Percentiles rank a stretch among this genome's conserved stretches.
These are phyloP conservation scores for Aaosphaeria arxii DNA, from an alignment of 2,329 filamentous ascomycete species.

Conservation along the genomic window DNA sequence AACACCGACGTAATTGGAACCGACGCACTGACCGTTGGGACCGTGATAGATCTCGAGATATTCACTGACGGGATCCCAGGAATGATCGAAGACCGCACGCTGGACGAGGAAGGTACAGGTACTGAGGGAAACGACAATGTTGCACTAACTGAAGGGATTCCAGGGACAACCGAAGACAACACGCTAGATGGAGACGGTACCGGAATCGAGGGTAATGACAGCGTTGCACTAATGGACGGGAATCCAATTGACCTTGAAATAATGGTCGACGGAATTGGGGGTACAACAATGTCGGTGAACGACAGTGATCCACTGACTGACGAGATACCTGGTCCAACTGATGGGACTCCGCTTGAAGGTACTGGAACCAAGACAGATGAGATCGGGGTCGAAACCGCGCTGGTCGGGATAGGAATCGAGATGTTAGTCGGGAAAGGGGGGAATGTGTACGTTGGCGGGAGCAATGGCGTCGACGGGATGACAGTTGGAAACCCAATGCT, in stretches of 20 bases:
- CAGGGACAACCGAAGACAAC: not conserved
- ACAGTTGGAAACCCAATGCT: not conserved
- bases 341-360: not conserved
- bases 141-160: not conserved
- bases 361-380: not conserved
- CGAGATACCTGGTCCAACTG: not conserved
- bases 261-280: not conserved
- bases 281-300: not conserved
- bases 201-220: not conserved
- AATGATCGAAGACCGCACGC: too few species aligned
- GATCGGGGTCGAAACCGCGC: not conserved
- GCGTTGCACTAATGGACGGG: constrained; percentile 1
- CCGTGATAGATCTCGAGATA: not conserved
- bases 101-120: not conserved
- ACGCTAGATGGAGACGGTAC: not conserved
- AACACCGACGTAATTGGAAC: not conserved
- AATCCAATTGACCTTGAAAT: not conserved
- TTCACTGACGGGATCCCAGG: not conserved
- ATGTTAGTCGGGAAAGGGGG: constrained; percentile 1
- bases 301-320: not conserved
- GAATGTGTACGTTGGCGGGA: not conserved
- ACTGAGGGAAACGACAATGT: not conserved
- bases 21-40: not conserved
- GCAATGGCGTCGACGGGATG: not conserved
- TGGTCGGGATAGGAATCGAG: not conserved